Conservation (phyloP, 495 filamentous ascomycete genomes). For the Talaromyces wortmannii region DNA sequence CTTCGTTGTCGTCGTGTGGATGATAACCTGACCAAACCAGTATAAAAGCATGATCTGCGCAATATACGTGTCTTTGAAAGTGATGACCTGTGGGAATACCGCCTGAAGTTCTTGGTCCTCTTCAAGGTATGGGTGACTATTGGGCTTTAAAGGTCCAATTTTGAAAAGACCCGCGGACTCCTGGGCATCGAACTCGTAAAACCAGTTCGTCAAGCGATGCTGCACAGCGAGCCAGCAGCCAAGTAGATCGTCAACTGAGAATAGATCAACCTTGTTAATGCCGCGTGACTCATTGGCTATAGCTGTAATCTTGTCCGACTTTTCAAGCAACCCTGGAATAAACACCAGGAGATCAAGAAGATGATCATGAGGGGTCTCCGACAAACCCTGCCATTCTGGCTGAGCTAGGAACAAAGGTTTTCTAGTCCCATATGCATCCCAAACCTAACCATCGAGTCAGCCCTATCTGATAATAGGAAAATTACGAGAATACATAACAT, state of each 20-base stretch:
- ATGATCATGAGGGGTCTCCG: neutral
- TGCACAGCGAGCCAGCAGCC: neutral
- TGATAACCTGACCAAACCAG: slow-evolving; percentile 3
- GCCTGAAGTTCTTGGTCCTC: neutral
- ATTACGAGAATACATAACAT: neutral
- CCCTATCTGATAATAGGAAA: neutral
- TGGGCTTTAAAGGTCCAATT: neutral
- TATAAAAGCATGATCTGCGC: slow-evolving; percentile 3
- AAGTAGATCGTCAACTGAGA: neutral
- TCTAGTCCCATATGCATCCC: slow-evolving; percentile 5
- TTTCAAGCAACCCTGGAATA: slow-evolving; percentile 2
- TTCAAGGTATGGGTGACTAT: slow-evolving; percentile 3
- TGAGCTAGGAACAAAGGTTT: neutral
- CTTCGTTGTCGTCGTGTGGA: neutral
- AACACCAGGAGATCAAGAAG: neutral
- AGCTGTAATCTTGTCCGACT: neutral
- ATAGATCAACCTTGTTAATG: neutral
- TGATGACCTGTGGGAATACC: slow-evolving; percentile 3
- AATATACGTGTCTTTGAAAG: slow-evolving; percentile 2
- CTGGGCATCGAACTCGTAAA: neutral
- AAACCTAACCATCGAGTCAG: neutral
- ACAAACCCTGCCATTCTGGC: slow-evolving; percentile 3
- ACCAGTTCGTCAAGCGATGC: neutral
- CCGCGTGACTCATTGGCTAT: neutral
- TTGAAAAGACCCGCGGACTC: neutral